Evolutionary conservation across 208 protist species (phyloP).

Genomic region (Leishmania tropica): DNA sequence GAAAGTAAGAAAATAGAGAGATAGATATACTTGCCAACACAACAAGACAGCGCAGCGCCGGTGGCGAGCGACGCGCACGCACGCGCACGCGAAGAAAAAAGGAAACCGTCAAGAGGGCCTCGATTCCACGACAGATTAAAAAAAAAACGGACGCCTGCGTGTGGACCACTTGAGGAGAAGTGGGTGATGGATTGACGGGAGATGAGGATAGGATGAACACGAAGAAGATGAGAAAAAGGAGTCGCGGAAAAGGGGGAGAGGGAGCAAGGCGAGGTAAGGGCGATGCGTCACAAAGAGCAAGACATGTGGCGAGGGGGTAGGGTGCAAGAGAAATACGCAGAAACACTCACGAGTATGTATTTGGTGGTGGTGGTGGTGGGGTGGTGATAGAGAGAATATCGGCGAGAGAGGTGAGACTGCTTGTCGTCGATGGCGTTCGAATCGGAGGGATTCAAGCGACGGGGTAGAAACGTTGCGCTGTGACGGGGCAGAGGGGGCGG

Average conservation of each 20-base stretch:
- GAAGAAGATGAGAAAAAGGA: background rate
- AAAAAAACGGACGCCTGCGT: no score
- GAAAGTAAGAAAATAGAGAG: no score
- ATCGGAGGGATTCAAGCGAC: background rate
- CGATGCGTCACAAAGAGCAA: background rate
- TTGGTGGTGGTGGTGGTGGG: no score
- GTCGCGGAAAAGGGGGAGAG: background rate
- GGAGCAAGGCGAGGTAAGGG: background rate
- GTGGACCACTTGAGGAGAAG: no score
- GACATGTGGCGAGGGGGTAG: background rate
- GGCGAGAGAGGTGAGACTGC: background rate
- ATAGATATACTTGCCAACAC: no score
- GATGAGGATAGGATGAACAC: background rate
- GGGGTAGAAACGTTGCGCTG: background rate
- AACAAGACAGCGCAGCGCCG: no score
- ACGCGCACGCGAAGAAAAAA: no score
- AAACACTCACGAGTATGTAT: background rate
- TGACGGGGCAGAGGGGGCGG: background rate
- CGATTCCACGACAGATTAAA: no score
- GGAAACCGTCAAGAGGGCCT: no score
- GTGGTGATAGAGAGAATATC: background rate
- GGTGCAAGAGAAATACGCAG: background rate
- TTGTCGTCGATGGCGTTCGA: background rate
- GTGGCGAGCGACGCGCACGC: no score
- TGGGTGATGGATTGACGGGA: background rate